Evolutionary conservation across 495 filamentous ascomycete genomes (phyloP), one percentile per base, ranked within the genome.

Genomic region (Daldinia bambusicola): DNA sequence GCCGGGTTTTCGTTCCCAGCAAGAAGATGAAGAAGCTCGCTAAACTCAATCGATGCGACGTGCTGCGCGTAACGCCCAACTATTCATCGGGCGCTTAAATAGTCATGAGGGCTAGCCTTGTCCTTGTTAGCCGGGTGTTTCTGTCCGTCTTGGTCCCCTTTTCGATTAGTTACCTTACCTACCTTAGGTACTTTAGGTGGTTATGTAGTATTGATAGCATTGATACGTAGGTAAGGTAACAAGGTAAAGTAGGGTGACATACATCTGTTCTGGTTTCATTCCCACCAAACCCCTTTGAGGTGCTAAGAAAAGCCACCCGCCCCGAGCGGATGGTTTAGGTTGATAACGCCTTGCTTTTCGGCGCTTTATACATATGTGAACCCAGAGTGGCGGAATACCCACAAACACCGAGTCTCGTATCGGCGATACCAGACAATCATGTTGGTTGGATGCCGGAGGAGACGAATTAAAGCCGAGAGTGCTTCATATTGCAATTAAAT

Each of bases 231-330:
- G 26, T 26, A 26, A 3, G 3, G 26, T 26, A 26, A 26, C 3
- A 26, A 37, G 2, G 50, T 53, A 53, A 32, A 26, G 63, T 57
- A 65, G 41, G 34, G 40, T 37, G 9, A 14, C 9, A 43, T 53
- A 31, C 59, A 61, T 48, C 31, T 50, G 48, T 48, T 30, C 26
- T 53, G 32, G 58, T 63, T 63, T 66, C 52, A 66, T 56, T 56
- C 56, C 22, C 34, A 36, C 34, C 7, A 36, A 10, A 40, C 20
- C 8, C 22, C 7, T 6, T 53, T 14, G n/a, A 57, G 48, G 38
- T 41, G 1, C 16, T 63, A 38, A 61, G 43, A 55, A 61, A 60
- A 63, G 69, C 64, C 63, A 71, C 69, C 45, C 53, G 63, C 63
- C 63, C 69, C 56, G 41, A 68, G 57, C 30, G 37, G 58, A 41